These are phyloP conservation scores for Ceratocystis destructans DNA, from an alignment of 2,329 filamentous ascomycete species.

Conservation along the genomic window DNA sequence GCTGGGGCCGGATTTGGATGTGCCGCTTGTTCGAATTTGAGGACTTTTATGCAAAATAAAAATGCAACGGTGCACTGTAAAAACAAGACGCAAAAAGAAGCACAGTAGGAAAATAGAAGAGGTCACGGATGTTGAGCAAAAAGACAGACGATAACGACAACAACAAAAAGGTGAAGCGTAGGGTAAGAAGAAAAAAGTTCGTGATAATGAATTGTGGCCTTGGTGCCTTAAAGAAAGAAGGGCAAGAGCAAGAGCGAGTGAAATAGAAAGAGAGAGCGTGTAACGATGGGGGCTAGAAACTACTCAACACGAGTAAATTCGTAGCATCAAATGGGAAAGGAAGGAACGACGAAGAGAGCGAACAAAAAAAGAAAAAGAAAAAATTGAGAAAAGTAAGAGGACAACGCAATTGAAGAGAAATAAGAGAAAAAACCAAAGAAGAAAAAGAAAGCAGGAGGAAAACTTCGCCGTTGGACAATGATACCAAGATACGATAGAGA, in stretches of 20 bases:
- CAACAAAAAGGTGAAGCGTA: background rate
- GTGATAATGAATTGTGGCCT: background rate
- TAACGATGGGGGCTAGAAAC: background rate
- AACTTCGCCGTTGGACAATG: background rate
- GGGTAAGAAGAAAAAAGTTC: background rate
- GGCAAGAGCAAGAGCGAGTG: background rate
- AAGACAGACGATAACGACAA: background rate
- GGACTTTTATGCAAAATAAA: conserved; percentile 6
- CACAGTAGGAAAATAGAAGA: background rate
- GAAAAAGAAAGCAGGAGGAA: background rate
- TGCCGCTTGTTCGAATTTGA: conserved; percentile 8
- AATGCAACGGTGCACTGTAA: background rate
- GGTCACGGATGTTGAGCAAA: background rate
- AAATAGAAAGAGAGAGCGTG: background rate
- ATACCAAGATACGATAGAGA: background rate
- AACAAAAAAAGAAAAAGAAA: background rate
- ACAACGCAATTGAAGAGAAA: background rate
- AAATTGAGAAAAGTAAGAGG: no score
- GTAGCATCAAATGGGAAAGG: background rate
- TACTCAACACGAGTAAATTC: no score
- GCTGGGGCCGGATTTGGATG: conserved; percentile 7
- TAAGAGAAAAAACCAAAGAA: background rate
- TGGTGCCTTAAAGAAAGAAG: background rate
- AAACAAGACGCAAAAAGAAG: background rate
- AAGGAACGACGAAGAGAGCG: background rate